Evolutionary conservation across 805 yeast genomes (phyloP).

Genomic region (Zygosaccharomyces siamensis): DNA sequence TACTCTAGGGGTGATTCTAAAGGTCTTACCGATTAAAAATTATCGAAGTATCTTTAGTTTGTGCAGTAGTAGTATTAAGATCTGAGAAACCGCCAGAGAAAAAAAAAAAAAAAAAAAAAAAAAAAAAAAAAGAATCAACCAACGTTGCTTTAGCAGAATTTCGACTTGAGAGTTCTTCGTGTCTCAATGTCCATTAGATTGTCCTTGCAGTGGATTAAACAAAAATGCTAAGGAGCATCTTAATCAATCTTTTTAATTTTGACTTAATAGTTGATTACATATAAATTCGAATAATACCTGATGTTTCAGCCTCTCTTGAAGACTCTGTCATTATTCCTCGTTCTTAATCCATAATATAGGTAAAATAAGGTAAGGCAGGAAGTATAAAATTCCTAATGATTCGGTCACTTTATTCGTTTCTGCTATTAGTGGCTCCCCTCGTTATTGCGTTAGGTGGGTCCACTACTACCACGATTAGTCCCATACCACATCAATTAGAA

Average conservation of each 20-base stretch:
- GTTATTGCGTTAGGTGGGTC: background rate
- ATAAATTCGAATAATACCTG: background rate
- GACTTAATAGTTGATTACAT: background rate
- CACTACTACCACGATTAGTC: background rate
- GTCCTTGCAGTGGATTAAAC: too few relatives aligned
- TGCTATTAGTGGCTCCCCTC: background rate
- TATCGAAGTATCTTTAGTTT: too few relatives aligned
- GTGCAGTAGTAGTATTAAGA: too few relatives aligned
- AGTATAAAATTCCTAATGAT: background rate
- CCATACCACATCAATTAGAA: conserved; percentile 19
- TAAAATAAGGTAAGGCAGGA: background rate
- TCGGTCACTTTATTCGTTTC: background rate
- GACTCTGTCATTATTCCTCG: too few relatives aligned
- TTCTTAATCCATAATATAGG: background rate
- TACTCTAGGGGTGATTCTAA: too few relatives aligned
- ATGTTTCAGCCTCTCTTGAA: background rate
- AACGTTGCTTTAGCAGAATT: too few relatives aligned
- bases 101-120: too few relatives aligned
- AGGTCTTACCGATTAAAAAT: too few relatives aligned
- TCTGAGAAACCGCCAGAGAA: too few relatives aligned
- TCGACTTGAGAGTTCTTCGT: too few relatives aligned
- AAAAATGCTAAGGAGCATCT: background rate
- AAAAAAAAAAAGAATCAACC: too few relatives aligned
- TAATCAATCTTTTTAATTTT: background rate
- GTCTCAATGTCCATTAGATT: too few relatives aligned